Percentiles rank a stretch among this genome's conserved stretches.
Evolutionary conservation across 345 rosid species (phyloP).

Genomic region (Combretum micranthum): DNA sequence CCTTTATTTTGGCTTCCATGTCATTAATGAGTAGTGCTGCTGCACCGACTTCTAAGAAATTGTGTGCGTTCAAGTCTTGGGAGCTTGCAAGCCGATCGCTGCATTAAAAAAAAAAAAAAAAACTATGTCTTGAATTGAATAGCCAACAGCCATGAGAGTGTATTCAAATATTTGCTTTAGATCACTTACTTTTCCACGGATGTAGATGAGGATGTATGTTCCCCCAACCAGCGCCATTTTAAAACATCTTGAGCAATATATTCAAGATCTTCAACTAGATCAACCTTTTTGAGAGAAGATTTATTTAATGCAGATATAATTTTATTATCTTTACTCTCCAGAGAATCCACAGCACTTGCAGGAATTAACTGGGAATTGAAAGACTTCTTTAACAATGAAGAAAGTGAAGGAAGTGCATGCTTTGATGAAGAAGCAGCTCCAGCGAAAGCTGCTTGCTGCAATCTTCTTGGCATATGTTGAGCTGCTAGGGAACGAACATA

Average conservation of each 20-base stretch:
- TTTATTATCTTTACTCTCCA: slow-evolving; percentile 55
- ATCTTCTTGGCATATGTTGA: slow-evolving; percentile 75
- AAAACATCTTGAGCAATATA: slow-evolving; percentile 72
- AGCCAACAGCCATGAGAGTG: too few relatives aligned
- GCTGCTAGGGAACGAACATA: slow-evolving; percentile 93
- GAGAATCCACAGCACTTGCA: slow-evolving; percentile 54
- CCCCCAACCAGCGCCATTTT: slow-evolving; percentile 90
- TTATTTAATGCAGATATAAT: slow-evolving; percentile 52
- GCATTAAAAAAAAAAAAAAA: slow-evolving; percentile 14
- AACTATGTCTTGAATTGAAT: not conserved
- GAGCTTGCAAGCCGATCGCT: slow-evolving; percentile 57
- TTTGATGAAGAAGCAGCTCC: slow-evolving; percentile 73
- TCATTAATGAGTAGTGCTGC: slow-evolving; percentile 93
- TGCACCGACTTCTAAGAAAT: slow-evolving; percentile 91
- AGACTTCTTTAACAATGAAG: slow-evolving; percentile 81
- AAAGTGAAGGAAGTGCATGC: slow-evolving; percentile 64
- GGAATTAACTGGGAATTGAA: slow-evolving; percentile 75
- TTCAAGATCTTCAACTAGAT: slow-evolving; percentile 51
- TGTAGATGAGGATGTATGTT: slow-evolving; percentile 39
- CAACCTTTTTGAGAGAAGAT: slow-evolving; percentile 56
- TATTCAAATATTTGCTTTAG: not conserved
- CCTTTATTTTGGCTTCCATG: slow-evolving; percentile 89
- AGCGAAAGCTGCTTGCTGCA: slow-evolving; percentile 85
- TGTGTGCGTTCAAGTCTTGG: slow-evolving; percentile 63
- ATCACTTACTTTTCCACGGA: slow-evolving; percentile 63